phyloP scores from a whole-genome alignment of 345 rosid species.

The Ceriops zippeliana region DNA sequence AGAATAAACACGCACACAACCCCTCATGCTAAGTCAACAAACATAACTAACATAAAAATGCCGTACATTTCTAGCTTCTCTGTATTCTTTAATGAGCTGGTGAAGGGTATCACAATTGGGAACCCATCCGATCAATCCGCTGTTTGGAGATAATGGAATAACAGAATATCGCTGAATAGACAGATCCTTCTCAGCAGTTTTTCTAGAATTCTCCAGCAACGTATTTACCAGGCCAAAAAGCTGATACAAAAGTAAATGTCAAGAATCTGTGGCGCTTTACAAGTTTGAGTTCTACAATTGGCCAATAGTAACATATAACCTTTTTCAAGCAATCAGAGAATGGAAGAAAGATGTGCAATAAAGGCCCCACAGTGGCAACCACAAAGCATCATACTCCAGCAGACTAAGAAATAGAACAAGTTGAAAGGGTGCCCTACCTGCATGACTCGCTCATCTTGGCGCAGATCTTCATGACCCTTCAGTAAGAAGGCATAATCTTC shows the following conservation, averaged over 20 bases:
- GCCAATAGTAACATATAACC: not conserved
- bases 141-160: conserved; percentile 91
- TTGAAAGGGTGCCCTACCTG: conserved; percentile 48
- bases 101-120: conserved; percentile 95
- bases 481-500: conserved; percentile 86
- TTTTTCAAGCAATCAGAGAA: not conserved
- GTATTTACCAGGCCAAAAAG: conserved; percentile 96
- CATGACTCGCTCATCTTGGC: conserved; percentile 99
- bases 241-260: conserved; percentile 38
- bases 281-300: not conserved
- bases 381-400: not conserved
- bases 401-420: not conserved
- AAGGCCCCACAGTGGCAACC: not conserved
- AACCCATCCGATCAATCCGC: conserved; percentile 97
- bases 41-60: not conserved
- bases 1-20: not conserved
- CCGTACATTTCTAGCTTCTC: conserved; percentile 84
- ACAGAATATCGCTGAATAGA: conserved; percentile 84
- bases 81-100: conserved; percentile 84
- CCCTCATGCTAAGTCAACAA: not conserved
- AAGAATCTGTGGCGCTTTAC: not conserved
- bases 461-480: conserved; percentile 97
- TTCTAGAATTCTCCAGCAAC: conserved; percentile 78
- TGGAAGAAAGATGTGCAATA: not conserved
- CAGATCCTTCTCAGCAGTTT: conserved; percentile 85